phyloP scores from a whole-genome alignment of 2,329 filamentous ascomycete genomes.

The Cryphonectria radicalis region DNA sequence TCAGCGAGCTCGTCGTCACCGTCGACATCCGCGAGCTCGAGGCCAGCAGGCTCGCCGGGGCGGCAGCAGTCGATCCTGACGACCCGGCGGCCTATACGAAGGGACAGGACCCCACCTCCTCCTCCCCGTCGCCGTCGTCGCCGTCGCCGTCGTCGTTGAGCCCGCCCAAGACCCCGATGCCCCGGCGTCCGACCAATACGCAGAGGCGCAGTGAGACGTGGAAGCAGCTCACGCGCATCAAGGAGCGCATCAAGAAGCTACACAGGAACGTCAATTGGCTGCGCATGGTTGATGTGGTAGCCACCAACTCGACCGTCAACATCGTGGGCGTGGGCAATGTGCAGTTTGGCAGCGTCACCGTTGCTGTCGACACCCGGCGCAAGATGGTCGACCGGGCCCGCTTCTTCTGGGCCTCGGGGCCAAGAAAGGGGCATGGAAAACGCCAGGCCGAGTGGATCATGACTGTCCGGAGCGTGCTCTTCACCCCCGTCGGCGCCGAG shows the following conservation, averaged over 20 bases:
- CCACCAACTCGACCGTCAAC: constrained; percentile 76
- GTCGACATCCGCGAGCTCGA: constrained; percentile 74
- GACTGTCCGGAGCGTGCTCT: constrained; percentile 81
- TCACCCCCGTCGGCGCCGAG: constrained; percentile 83
- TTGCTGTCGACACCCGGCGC: constrained; percentile 87
- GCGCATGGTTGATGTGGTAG: constrained; percentile 84
- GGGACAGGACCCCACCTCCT: constrained; percentile 29
- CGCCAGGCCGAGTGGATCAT: constrained; percentile 94
- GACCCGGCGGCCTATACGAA: constrained; percentile 29
- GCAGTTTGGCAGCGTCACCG: constrained; percentile 80
- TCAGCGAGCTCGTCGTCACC: constrained; percentile 84
- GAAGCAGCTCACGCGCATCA: constrained; percentile 76
- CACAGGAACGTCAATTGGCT: constrained; percentile 90
- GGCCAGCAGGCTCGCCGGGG: constrained; percentile 46
- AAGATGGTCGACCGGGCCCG: constrained; percentile 91
- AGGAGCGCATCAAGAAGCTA: constrained; percentile 83
- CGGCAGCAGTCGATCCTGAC: constrained; percentile 36
- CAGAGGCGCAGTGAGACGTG: constrained; percentile 71
- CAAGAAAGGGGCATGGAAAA: constrained; percentile 56
- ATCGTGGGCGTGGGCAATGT: constrained; percentile 82
- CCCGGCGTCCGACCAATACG: constrained; percentile 37
- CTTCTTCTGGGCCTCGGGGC: constrained; percentile 80
- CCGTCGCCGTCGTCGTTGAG: constrained; percentile 30
- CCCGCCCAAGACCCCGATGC: constrained; percentile 36
- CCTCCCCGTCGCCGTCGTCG: constrained; percentile 30